phyloP scores from a whole-genome alignment of 805 yeast species.

The Starmerella stigmatis region DNA sequence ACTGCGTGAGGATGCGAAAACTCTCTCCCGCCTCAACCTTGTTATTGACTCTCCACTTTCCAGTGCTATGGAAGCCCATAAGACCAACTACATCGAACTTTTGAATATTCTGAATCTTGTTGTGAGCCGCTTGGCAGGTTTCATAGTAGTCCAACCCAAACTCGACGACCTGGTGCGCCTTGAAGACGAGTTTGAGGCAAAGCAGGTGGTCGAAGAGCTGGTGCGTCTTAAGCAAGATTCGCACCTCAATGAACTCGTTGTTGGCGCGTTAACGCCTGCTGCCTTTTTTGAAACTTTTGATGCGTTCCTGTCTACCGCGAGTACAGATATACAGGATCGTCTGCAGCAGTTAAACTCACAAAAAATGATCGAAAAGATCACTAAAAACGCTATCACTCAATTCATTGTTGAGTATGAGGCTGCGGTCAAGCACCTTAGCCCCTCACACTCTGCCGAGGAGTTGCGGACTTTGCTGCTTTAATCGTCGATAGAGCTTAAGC shows the following conservation, averaged over 20 bases:
- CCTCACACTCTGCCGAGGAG: slow-evolving; percentile 17
- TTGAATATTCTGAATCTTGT: slow-evolving; percentile 33
- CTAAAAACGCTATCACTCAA: slow-evolving; percentile 27
- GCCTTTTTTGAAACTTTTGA: slow-evolving; percentile 24
- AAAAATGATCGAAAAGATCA: slow-evolving; percentile 27
- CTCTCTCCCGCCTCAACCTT: slow-evolving; percentile 24
- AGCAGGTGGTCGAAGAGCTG: slow-evolving; percentile 26
- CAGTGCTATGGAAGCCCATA: slow-evolving; percentile 21
- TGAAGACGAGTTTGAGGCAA: slow-evolving; percentile 25
- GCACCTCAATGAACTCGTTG: slow-evolving; percentile 19
- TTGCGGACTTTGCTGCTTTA: slow-evolving; percentile 12
- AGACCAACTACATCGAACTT: slow-evolving; percentile 25
- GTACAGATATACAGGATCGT: slow-evolving; percentile 26
- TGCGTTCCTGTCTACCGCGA: slow-evolving; percentile 31
- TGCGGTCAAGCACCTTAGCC: slow-evolving; percentile 18
- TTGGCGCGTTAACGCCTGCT: slow-evolving; percentile 7
- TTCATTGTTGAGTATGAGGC: slow-evolving; percentile 29
- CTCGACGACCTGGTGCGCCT: slow-evolving; percentile 26
- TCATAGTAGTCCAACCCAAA: slow-evolving; percentile 27
- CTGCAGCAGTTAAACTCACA: slow-evolving; percentile 31
- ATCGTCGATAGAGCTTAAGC: no score
- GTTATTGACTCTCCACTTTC: slow-evolving; percentile 31
- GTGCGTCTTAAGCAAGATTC: slow-evolving; percentile 22
- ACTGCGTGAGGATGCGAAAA: slow-evolving; percentile 18
- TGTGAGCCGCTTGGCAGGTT: slow-evolving; percentile 26